These are phyloP conservation scores for Cladosporium sp. DNA, from an alignment of 2,329 filamentous ascomycete species.

Conservation along the genomic window DNA sequence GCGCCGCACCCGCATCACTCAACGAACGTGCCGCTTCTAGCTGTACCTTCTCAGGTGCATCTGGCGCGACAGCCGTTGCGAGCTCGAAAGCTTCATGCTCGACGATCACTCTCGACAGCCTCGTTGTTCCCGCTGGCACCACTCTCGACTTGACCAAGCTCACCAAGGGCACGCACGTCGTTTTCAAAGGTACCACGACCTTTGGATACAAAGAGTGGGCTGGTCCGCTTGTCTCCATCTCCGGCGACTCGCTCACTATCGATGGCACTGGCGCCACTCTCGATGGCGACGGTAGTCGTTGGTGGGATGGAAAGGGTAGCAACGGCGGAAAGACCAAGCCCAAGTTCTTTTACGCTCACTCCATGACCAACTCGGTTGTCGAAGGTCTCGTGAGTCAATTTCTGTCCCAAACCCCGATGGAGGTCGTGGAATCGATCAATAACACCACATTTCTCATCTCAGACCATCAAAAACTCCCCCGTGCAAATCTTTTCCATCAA, in stretches of 20 bases:
- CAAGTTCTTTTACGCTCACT: slow-evolving; percentile 58
- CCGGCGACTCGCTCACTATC: slow-evolving; percentile 54
- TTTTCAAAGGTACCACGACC: slow-evolving; percentile 61
- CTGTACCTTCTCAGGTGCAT: slow-evolving; percentile 5
- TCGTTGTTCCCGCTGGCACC: slow-evolving; percentile 34
- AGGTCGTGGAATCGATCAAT: neutral
- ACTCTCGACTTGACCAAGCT: slow-evolving; percentile 36
- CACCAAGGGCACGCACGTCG: slow-evolving; percentile 42
- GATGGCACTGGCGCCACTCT: slow-evolving; percentile 54
- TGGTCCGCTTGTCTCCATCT: slow-evolving; percentile 60
- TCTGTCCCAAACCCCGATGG: too few relatives aligned
- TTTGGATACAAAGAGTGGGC: slow-evolving; percentile 64
- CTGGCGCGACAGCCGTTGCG: neutral
- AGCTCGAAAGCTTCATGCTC: slow-evolving; percentile 24
- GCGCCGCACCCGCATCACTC: neutral
- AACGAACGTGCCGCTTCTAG: neutral
- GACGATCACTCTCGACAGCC: slow-evolving; percentile 34
- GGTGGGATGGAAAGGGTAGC: slow-evolving; percentile 59
- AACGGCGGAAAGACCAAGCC: slow-evolving; percentile 62
- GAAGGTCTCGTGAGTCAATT: neutral
- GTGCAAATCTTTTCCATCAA: slow-evolving; percentile 51
- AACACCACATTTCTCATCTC: slow-evolving; percentile 22
- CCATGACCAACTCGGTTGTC: slow-evolving; percentile 28
- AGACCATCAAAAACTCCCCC: slow-evolving; percentile 48
- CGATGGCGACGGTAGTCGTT: slow-evolving; percentile 53